Evolutionary conservation across 2,329 filamentous ascomycete species (phyloP).

Genomic region (Diplodia intermedia): DNA sequence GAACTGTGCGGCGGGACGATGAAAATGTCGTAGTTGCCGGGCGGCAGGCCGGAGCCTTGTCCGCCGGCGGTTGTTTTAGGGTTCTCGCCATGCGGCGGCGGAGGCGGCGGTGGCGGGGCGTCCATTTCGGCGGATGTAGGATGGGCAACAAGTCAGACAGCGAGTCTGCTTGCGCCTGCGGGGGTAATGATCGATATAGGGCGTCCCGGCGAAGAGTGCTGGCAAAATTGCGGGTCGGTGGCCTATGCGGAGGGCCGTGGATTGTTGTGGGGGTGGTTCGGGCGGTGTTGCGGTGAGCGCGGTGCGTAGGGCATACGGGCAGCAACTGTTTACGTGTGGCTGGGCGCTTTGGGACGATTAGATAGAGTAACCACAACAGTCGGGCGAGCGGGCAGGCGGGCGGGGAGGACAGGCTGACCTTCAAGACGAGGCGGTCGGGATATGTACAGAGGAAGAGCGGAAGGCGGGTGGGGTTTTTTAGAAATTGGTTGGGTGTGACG

Average conservation of each 20-base stretch:
- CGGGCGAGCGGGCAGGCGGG: neutral
- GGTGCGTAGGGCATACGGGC: slow-evolving; percentile 24
- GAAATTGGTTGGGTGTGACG: slow-evolving; percentile 16
- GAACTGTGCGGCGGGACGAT: slow-evolving; percentile 92
- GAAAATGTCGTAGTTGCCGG: slow-evolving; percentile 96
- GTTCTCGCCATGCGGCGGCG: slow-evolving; percentile 82
- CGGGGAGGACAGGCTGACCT: neutral
- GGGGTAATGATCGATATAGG: neutral
- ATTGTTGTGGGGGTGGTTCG: slow-evolving; percentile 6
- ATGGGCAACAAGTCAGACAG: slow-evolving; percentile 29
- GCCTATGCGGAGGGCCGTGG: slow-evolving; percentile 10
- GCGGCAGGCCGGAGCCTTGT: slow-evolving; percentile 69
- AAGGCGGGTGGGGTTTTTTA: neutral
- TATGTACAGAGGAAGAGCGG: slow-evolving; percentile 9
- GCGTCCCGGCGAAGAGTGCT: neutral
- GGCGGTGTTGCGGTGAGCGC: slow-evolving; percentile 26
- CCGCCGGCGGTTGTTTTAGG: slow-evolving; percentile 63
- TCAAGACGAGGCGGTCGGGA: neutral
- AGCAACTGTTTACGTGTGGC: slow-evolving; percentile 29
- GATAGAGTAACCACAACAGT: neutral
- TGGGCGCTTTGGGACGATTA: slow-evolving; percentile 9
- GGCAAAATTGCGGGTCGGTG: neutral
- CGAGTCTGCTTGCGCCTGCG: slow-evolving; percentile 22
- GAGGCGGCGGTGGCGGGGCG: slow-evolving; percentile 73
- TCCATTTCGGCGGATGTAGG: slow-evolving; percentile 42